Evolutionary conservation across 768 basidiomycete species (phyloP).

Genomic region (Rhodotorula sphaerocarpa): DNA sequence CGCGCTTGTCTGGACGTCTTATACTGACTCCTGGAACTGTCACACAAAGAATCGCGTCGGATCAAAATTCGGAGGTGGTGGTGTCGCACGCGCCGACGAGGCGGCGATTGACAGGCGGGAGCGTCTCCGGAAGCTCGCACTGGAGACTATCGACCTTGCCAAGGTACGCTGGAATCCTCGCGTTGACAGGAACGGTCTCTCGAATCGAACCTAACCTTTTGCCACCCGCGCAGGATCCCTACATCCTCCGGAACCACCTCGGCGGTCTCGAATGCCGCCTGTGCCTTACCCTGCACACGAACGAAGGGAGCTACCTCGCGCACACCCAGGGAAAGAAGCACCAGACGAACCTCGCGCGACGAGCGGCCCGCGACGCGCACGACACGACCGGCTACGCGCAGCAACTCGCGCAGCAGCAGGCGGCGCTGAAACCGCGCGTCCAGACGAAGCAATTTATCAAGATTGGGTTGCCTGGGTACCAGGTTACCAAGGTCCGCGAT

Average conservation of each 20-base stretch:
- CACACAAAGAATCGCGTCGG: conserved; percentile 87
- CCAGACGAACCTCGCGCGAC: conserved; percentile 92
- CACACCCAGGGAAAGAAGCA: conserved; percentile 99
- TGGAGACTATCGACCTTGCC: conserved; percentile 64
- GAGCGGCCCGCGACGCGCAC: conserved; percentile 94
- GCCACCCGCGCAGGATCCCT: conserved; percentile 62
- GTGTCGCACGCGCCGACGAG: conserved; percentile 89
- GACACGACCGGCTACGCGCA: conserved; percentile 85
- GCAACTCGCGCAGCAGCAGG: conserved; percentile 36
- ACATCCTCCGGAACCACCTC: conserved; percentile 95
- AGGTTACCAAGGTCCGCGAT: conserved; percentile 90
- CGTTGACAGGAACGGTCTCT: too few species aligned
- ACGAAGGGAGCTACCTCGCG: conserved; percentile 96
- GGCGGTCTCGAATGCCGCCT: conserved; percentile 97
- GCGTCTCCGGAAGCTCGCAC: conserved; percentile 71
- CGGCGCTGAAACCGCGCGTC: conserved; percentile 47
- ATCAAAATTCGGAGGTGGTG: conserved; percentile 90
- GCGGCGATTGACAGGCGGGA: conserved; percentile 92
- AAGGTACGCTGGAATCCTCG: conserved; percentile 60
- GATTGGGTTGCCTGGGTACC: conserved; percentile 87
- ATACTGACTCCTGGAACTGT: conserved; percentile 13
- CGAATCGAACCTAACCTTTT: too few species aligned
- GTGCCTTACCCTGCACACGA: conserved; percentile 96
- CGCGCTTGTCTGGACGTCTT: too few species aligned
- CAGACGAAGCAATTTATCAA: conserved; percentile 93